Evolutionary conservation across 2,329 filamentous ascomycete species (phyloP), one percentile per base, ranked within the genome.

Genomic region (Fusarium sp.): DNA sequence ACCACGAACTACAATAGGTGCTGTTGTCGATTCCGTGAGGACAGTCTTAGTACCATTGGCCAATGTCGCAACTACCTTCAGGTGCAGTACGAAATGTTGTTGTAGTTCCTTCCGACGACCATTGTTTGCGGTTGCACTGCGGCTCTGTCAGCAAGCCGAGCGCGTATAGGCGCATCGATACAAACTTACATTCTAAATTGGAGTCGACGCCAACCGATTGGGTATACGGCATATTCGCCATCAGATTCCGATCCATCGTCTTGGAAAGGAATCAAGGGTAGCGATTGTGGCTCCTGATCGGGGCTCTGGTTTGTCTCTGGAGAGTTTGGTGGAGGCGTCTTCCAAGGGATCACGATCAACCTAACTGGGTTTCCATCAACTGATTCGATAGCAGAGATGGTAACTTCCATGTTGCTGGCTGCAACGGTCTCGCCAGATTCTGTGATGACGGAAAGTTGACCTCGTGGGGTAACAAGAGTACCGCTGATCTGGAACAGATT

Each of bases 401-500:
- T 90, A 53, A 97, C 88, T 77, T 98, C 94, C 78, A 95, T 92
- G 67, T 85, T 91, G 67, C 88, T 87, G 48, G 97, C 93, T 3
- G 92, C 90, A 40, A 97, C 90, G 44, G 92, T 90, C 77, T 97
- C 92, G 44, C 93, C 93, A 54, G 92, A 88, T 61, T 97, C 94
- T 19, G 90, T 92, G 78, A 97, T 85, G 56, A 97, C 88, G 51
- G 91, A 96, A 56, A 95, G 84, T 65, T 94, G 86, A 27, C 89
- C 90, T 65, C 93, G 84, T 3, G 94, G 93, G 15, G 94, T 85
- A 40, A 93, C 93, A 59, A 97, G 87, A 7, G 91, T 94, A 59
- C 95, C 95, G 64, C 94, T 97, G 75, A 97, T 96, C 78, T 97
- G 95, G 79, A 98, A 98, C 48, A 98, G 84, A 76, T 98, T 98